Evolutionary conservation across 1,284 basidiomycete genomes (phyloP), one percentile per base, ranked within the genome.

Genomic region (Anthracocystis panici-leucophaei): DNA sequence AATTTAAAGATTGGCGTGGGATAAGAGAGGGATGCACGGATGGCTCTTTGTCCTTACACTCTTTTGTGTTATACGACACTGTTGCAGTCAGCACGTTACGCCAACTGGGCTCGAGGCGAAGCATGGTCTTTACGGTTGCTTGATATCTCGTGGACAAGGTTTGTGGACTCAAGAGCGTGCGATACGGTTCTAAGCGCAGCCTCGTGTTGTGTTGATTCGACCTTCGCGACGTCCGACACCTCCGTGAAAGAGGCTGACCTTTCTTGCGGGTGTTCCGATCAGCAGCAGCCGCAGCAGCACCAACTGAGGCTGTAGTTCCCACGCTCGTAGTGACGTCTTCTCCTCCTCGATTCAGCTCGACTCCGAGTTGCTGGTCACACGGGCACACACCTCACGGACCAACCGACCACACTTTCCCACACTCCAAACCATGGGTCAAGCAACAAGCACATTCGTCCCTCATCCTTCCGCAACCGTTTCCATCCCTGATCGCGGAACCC

Each of bases 401-500:
- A 10, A 38, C 35, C 35, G 33, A 14, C 5, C 14, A 16, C 35
- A 25, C 48, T n/a, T 10, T 8, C 23, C 1, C 48, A 60, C 27
- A 3, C 27, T 27, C 27, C 4, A 27, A 27, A 27, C 7, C 56
- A 74, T 74, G 71, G 71, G 71, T 16, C 71, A 74, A 57, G 40
- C 61, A 20, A 49, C 54, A 7, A 74, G 65, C 65, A 65, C 62
- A 1, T 67, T 64, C 38, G 29, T 57, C 35, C n/a, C 51, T 10
- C 42, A 64, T 29, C 54, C 49, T 29, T 44, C 49, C 11, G 71
- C 71, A 4, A 57, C 23, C 7, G 65, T 74, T 46, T 48, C 50
- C 4, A 68, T 74, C 18, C 65, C 71, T 8, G 31, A 27, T n/a
- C 33, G 62, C n/a, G 71, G 71, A 29, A 65, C 29, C 11, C 56